Percentiles rank a stretch among this genome's conserved stretches.
phyloP scores from a whole-genome alignment of 2,329 filamentous ascomycete genomes.

The Fusarium buharicum region DNA sequence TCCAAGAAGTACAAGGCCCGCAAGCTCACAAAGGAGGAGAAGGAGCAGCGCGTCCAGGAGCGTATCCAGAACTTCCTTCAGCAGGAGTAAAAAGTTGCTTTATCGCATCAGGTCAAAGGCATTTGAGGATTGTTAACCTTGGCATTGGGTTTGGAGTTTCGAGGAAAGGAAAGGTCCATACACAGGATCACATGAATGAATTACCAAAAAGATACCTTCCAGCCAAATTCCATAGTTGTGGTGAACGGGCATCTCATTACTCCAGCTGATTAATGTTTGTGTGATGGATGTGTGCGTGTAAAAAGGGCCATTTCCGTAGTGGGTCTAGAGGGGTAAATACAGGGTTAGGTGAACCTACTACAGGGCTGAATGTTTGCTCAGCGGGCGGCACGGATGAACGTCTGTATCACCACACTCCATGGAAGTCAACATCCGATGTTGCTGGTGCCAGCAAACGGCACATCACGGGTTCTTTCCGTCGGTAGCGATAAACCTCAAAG shows the following conservation, averaged over 20 bases:
- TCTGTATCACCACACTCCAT: too few species aligned
- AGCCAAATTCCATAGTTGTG: conserved; percentile 47
- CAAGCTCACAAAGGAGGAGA: conserved; percentile 88
- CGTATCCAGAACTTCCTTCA: conserved; percentile 86
- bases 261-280: conserved; percentile 21
- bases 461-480: neutral
- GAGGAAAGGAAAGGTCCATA: conserved; percentile 50
- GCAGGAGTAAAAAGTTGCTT: conserved; percentile 54
- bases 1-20: conserved; percentile 84
- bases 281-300: neutral
- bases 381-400: too few species aligned
- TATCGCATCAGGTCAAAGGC: conserved; percentile 38
- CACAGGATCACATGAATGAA: conserved; percentile 53
- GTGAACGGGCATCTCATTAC: conserved; percentile 47
- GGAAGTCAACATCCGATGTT: neutral
- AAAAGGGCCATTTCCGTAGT: neutral
- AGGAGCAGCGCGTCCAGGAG: conserved; percentile 82
- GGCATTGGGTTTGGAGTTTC: conserved; percentile 55
- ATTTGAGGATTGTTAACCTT: conserved; percentile 47
- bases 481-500: neutral
- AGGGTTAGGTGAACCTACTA: conserved; percentile 1
- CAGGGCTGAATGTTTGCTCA: neutral
- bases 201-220: conserved; percentile 49
- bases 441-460: neutral
- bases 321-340: conserved; percentile 4